Base-by-base conservation (phyloP, 805 yeast genomes). In the Ogataea zsoltii region DNA sequence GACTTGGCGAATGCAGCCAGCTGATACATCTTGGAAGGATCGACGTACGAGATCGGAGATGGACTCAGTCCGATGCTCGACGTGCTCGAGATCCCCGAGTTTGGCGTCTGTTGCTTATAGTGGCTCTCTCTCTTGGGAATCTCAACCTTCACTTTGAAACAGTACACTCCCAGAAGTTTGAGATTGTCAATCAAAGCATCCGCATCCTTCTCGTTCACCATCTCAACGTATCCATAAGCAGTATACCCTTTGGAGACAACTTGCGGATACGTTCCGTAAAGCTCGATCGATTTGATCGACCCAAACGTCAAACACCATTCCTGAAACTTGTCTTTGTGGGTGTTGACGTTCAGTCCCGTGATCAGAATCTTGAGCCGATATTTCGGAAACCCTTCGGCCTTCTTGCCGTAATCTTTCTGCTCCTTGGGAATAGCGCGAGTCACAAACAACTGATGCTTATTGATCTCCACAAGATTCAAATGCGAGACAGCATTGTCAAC, bases 351-450 rank as follows among this genome's bases (percentile, higher is more conserved):
- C 16, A 64, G 44, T 0, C 60, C 63, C 21, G 57, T 58, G 5
- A 63, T 51, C 18, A 64, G 42, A 11, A 63, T 51, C 42, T 63
- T 63, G 25, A 57, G 39, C 42, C 48, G 58, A 39, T 53, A 49
- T 33, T 56, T 50, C 16, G 58, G 56, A 42, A 38, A 34, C 11
- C 29, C 25, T 7, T 57, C 54, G 7, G 42, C 48, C 25, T 33
- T 55, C 44, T 50, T 54, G 7, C 54, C 53, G 39, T 62, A 60
- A 4, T 49, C 53, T 33, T 64, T 65, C 29, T 61, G 56, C 34
- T 63, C 67, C 26, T 64, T 59, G 14, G 69, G 69, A 42, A 65
- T 62, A 6, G 67, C 69, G 10, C 63, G 48, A 2, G 66, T 60
- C 25, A 62, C 68, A 53, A 57, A 62, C 14, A 65, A 42, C 35